Base-by-base conservation (phyloP, 2,329 filamentous ascomycete species). In the Calonectria pseudoreteaudii region DNA sequence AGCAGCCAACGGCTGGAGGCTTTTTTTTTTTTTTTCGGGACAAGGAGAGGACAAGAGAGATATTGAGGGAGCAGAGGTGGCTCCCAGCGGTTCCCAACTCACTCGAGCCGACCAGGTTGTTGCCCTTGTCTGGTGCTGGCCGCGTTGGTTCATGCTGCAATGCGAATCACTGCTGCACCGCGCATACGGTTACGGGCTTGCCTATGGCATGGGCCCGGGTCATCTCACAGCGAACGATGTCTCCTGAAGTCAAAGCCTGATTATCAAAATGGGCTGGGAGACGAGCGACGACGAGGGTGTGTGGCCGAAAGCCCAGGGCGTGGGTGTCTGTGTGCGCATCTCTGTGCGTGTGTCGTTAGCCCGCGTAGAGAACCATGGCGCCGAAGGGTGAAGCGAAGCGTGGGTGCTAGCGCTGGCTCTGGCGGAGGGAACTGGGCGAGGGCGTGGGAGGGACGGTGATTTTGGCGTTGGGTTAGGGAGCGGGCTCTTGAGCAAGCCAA, bases 401-500 rank as follows among this genome's bases (percentile, higher is more conserved):
- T 70, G 70, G 72, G 72, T 70, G 41, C 58, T 75, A 67, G 71
- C 38, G 47, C 53, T 75, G 73, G 68, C 26, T 44, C 34, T 67
- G 68, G 72, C 56, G 44, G 58, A 47, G 53, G 52, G 38, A 30
- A 36, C 64, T 41, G 60, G 47, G 56, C 30, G 66, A 56, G 30
- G 66, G 52, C 38, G 56, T 53, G 60, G 41, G 38, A 64, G 38
- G 41, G 41, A 65, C 18, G 36, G 60, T 26, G 60, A 36, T 49
- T 66, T 72, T 68, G 72, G 74, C 66, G 74, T 74, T 68, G 69
- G 60, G 38, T 74, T 68, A 71, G 64, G 34, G 77, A 70, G 74
- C 65, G 68, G 75, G 75, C 71, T 77, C 68, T 73, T 70, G 52
- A 53, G 56, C 56, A 66, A 52, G 50, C 66, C 70, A 68, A 44